Percentiles rank a stretch among this genome's conserved stretches.
phyloP scores from a whole-genome alignment of 805 yeast genomes.

The Zygosaccharomyces rouxii region DNA sequence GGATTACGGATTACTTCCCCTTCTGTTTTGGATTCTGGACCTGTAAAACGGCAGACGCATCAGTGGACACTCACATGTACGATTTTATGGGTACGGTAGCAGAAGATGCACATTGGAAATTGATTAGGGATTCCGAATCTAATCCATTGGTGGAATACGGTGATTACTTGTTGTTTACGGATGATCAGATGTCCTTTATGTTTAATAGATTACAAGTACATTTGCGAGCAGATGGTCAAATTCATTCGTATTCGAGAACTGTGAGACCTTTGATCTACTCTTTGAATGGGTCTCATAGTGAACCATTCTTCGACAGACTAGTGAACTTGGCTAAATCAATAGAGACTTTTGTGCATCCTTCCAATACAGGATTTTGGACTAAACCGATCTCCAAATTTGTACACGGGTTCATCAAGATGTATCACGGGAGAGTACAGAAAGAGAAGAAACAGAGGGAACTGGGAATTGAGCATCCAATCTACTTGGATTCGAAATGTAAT shows the following conservation, averaged over 20 bases:
- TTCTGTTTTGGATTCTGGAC: conserved; percentile 72
- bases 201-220: conserved; percentile 51
- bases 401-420: conserved; percentile 53
- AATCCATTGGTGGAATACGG: conserved; percentile 28
- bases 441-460: conserved; percentile 39
- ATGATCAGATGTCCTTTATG: conserved; percentile 55
- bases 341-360: conserved; percentile 84
- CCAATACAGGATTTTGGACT: conserved; percentile 90
- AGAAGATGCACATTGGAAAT: conserved; percentile 40
- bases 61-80: conserved; percentile 60
- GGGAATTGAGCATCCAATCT: conserved; percentile 17
- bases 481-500: conserved; percentile 36
- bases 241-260: conserved; percentile 44
- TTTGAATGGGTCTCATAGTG: conserved; percentile 47
- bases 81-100: conserved; percentile 61
- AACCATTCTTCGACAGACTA: conserved; percentile 47
- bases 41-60: conserved; percentile 43
- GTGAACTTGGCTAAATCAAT: conserved; percentile 59
- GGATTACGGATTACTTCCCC: conserved; percentile 55
- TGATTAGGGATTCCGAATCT: conserved; percentile 15
- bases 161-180: conserved; percentile 58
- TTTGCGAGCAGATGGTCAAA: conserved; percentile 36
- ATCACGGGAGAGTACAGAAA: conserved; percentile 51
- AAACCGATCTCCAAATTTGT: conserved; percentile 59
- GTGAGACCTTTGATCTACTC: conserved; percentile 52